Percentiles rank a stretch among this genome's conserved stretches.
Evolutionary conservation across 2,329 filamentous ascomycete species (phyloP).

Genomic region (Chrysosporium queenslandicum): DNA sequence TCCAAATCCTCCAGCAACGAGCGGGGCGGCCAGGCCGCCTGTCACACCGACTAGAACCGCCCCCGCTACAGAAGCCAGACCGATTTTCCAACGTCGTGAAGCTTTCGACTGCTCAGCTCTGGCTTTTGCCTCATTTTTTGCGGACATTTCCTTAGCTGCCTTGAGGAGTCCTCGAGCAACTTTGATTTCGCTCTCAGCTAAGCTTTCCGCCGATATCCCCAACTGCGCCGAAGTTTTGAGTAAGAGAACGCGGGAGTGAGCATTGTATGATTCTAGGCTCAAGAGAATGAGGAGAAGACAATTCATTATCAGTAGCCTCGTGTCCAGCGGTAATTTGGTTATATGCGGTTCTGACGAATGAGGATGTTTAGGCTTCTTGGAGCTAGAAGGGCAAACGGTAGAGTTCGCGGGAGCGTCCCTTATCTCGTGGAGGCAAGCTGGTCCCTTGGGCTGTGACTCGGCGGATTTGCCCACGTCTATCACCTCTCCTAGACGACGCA

Average conservation of each 20-base stretch:
- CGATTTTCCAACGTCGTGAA: slow-evolving; percentile 68
- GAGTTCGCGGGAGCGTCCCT: not conserved
- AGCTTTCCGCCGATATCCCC: slow-evolving; percentile 52
- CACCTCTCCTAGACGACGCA: slow-evolving; percentile 61
- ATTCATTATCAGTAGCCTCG: slow-evolving; percentile 58
- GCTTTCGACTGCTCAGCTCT: slow-evolving; percentile 56
- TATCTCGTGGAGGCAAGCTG: not conserved
- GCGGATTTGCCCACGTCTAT: slow-evolving; percentile 37
- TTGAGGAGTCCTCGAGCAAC: slow-evolving; percentile 65
- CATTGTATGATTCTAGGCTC: slow-evolving; percentile 66
- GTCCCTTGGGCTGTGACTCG: not conserved
- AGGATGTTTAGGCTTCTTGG: not conserved
- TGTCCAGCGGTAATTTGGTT: slow-evolving; percentile 28
- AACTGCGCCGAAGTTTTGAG: slow-evolving; percentile 61
- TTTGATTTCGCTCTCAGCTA: slow-evolving; percentile 63
- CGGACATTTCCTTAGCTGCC: slow-evolving; percentile 65
- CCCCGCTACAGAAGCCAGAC: slow-evolving; percentile 76
- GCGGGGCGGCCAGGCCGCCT: slow-evolving; percentile 63
- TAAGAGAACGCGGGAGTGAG: slow-evolving; percentile 62
- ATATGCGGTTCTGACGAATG: slow-evolving; percentile 37
- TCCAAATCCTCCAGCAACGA: slow-evolving; percentile 70
- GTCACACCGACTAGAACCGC: slow-evolving; percentile 79
- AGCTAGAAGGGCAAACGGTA: not conserved
- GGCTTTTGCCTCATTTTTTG: slow-evolving; percentile 65
- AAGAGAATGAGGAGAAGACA: slow-evolving; percentile 61